A percentile compares a stretch with the other conserved stretches of the same genome.
phyloP scores from a whole-genome alignment of 2,329 filamentous ascomycete species.

The Ascocoryne sarcoides region DNA sequence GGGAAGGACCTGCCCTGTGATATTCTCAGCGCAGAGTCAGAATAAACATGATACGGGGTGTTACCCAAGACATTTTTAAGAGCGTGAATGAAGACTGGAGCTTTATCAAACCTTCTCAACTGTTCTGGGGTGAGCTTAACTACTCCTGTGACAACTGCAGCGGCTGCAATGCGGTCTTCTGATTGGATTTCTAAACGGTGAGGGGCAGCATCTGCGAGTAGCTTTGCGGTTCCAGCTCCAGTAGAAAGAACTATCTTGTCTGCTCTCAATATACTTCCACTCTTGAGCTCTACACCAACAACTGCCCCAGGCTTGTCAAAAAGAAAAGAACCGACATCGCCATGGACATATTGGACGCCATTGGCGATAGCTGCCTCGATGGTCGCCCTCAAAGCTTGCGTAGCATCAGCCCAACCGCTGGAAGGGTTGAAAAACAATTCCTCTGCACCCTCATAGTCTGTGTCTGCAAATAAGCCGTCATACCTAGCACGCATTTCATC shows the following conservation, averaged over 20 bases:
- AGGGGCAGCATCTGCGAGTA: constrained; percentile 44
- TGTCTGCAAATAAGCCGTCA: constrained; percentile 31
- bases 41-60: neutral
- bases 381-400: constrained; percentile 35
- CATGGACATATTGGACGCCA: constrained; percentile 38
- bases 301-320: constrained; percentile 39
- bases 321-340: constrained; percentile 30
- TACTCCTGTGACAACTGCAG: constrained; percentile 34
- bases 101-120: neutral
- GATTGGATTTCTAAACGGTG: constrained; percentile 42
- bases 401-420: constrained; percentile 46
- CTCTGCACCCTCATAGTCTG: constrained; percentile 31
- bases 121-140: neutral
- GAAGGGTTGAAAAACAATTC: constrained; percentile 40
- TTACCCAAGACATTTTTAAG: neutral
- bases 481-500: constrained; percentile 32
- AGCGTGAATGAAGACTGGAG: neutral
- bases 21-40: neutral
- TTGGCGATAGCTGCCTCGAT: constrained; percentile 34
- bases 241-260: constrained; percentile 46
- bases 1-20: neutral
- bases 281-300: constrained; percentile 40
- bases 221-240: constrained; percentile 46
- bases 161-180: constrained; percentile 46
- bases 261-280: constrained; percentile 39